phyloP scores from a whole-genome alignment of 164 flowering plant genomes.

The Magnolia officinalis region DNA sequence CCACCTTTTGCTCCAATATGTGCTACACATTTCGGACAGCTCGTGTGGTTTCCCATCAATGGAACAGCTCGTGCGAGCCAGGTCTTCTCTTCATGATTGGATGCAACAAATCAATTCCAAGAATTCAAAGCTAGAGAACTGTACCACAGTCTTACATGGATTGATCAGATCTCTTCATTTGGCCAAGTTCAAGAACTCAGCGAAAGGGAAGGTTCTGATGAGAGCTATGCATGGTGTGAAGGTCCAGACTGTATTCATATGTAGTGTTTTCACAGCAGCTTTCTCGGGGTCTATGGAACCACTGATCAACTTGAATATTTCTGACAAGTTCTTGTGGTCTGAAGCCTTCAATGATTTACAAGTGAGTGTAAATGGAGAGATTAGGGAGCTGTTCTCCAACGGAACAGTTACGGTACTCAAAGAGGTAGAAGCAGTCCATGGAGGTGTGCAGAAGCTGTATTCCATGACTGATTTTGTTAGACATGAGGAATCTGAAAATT shows the following conservation, averaged over 20 bases:
- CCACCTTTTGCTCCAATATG: constrained; percentile 62
- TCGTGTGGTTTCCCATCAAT: constrained; percentile 22
- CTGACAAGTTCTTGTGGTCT: constrained; percentile 60
- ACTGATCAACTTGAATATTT: constrained; percentile 43
- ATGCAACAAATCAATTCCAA: constrained; percentile 44
- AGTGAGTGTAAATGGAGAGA: constrained; percentile 45
- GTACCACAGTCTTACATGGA: constrained; percentile 34
- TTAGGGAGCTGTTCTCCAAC: constrained; percentile 28
- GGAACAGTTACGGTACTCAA: constrained; percentile 41
- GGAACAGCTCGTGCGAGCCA: constrained; percentile 36
- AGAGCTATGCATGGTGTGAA: constrained; percentile 86
- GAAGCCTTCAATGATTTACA: constrained; percentile 51
- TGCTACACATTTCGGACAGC: constrained; percentile 42
- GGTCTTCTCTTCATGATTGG: constrained; percentile 66
- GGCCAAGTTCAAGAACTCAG: constrained; percentile 71
- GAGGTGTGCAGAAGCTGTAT: constrained; percentile 36
- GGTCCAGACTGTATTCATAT: constrained; percentile 58
- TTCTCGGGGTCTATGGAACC: constrained; percentile 56
- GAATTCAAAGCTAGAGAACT: constrained; percentile 54
- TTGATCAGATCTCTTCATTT: constrained; percentile 44
- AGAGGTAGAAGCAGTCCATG: constrained; percentile 62
- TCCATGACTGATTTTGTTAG: constrained; percentile 27
- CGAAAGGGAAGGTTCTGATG: constrained; percentile 82
- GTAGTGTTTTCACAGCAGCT: constrained; percentile 56
- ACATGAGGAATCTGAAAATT: constrained; percentile 26